Base-by-base conservation (phyloP, 208 protist species). In the Ichthyophonus hoferi region DNA sequence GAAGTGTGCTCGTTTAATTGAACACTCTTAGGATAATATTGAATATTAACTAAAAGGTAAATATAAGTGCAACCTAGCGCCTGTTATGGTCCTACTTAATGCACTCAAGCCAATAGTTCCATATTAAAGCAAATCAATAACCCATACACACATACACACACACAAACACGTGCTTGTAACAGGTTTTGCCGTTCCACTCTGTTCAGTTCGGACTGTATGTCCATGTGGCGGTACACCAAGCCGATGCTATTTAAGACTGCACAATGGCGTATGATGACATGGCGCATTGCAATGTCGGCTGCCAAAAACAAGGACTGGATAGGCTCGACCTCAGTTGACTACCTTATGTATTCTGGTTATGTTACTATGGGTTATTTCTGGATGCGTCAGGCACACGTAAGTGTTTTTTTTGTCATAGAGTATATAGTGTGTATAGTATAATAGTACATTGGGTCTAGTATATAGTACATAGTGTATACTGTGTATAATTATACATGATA, bases 291-390 rank as follows among this genome's bases (percentile, higher is more conserved):
- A 12, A 42, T 41, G 0, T 33, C 17, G 7, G 84, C 84, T 40
- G 35, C 50, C 0, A 77, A 41, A 40, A 42, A 87, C 35, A 87
- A 42, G 39, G 58, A 87, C 35, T 79, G 41, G 24, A 34, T 87
- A 14, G 84, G 84, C 17, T 41, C 84, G 1, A n/a, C 50, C 0
- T 81, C 58, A 34, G 84, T 87, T 33, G 86, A 88, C 39, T 88
- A 88, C 40, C 76, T 88, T n/a, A 83, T 58, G 31, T 79, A 42
- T 39, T 83, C 40, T 7, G 86, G 86, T 1, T 83, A 83, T 67
- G 41, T 38, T 17, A 42, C 40, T 42, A 88, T 88, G 58, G 86
- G 86, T 17, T 78, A 83, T 14, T 33, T 79, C 37, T 88, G 86
- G 86, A 35, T 88, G 76, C 12, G 40, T 1, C 39, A 58, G 86